Evolutionary conservation across 805 yeast genomes (phyloP), one percentile per base, ranked within the genome.

Genomic region (Barnettozyma populi): DNA sequence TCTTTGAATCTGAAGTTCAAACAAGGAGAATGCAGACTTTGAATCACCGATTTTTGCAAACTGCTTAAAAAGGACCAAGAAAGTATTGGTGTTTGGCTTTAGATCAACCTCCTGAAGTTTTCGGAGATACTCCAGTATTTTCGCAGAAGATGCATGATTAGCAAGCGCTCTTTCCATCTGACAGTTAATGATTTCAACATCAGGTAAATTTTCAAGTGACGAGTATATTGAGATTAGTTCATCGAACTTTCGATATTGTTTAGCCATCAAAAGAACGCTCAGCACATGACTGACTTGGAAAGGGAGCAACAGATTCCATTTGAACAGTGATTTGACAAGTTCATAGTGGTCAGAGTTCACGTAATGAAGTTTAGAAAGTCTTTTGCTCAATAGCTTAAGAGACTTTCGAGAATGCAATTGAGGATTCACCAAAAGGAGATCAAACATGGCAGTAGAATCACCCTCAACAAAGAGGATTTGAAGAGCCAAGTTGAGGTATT

Each of bases 31-130:
- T 2, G 58, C 53, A 7, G 53, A 52, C 5, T 47, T 43, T 8
- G 56, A 47, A 24, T 56, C 57, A n/a, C 61, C 60, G 3, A 41
- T 25, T 31, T 46, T 50, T 5, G 57, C 54, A 34, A 57, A 52
- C 21, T 56, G 57, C 13, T 47, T 41, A 10, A 56, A 48, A 36
- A 59, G 24, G 13, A 53, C 31, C 5, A 41, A 36, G 43, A 54
- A 57, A 1, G 61, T 54, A 16, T 40, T 36, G 1, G 45, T 10
- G 7, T 53, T 53, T 18, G 58, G 56, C 18, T 39, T 47, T 25
- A 25, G 8, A 4, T 32, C 31, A 9, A 49, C 36, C 10, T 39
- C 49, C n/a, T 46, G 43, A 9, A 49, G 45, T 13, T 43, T 36
- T 10, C 36, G 24, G 11, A 49, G 25, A 11, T 39, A 40, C n/a